Evolutionary conservation across 352 stramenopile genomes (phyloP), one percentile per base, ranked within the genome.

Genomic region (Pythium chondricola): DNA sequence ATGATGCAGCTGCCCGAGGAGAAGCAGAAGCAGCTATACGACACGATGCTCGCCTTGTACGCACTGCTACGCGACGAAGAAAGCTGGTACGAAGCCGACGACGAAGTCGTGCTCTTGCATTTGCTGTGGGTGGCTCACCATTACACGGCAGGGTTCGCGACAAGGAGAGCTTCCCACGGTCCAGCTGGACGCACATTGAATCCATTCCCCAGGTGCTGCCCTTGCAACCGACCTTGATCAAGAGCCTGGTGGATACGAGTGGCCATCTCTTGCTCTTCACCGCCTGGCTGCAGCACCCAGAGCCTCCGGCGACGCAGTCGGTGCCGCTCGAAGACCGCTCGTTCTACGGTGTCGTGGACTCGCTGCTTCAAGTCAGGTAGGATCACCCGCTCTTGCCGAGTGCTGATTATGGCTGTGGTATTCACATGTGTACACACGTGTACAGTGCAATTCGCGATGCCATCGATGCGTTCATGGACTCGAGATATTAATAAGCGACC

Each of bases 91-190:
- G 48, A 21, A 10, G 37, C 6, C 10, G 22, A 24, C 16, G 14
- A 33, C 25, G 18, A 7, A 20, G 18, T 17, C 8, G 35, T 9
- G 8, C 7, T 41, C 35, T 41, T 22, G 35, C 17, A 41, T 41
- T 10, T 18, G 35, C 14, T 41, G 14, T 33, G 17, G 21, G 9
- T 33, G 22, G 21, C 13, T 50, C 10, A 24, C 4, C 17, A 33
- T 42, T 45, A 16, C 18, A 24, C 21, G 48, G 27, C 45, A 87
- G 78, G 78, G 81, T 55, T 14, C 78, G 75, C 3, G 78, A 90
- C 49, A 85, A 86, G 52, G 78, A 90, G 17, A 90, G 78, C 52
- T 90, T 88, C 46, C 78, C 78, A 1, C 71, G 75, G 16, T 90
- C 78, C 3, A 85, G 71, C 35, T 90, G 88, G 58, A 90, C 78